Evolutionary conservation across 495 filamentous ascomycete species (phyloP).

Genomic region (Chlorociboria aeruginascens): DNA sequence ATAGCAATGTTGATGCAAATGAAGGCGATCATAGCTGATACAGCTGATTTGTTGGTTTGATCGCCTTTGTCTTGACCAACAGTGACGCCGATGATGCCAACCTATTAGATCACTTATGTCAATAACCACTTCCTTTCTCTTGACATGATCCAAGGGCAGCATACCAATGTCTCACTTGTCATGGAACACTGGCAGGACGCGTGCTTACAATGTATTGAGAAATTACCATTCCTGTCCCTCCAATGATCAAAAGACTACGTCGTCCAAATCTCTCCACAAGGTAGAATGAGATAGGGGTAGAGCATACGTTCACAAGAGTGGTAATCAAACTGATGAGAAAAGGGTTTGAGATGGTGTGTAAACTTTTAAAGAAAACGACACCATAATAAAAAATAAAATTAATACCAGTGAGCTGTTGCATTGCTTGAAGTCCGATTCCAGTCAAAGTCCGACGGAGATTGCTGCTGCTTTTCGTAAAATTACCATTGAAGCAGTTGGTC

Average conservation of each 20-base stretch:
- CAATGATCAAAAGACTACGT: constrained; percentile 70
- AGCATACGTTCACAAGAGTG: constrained; percentile 74
- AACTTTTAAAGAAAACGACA: constrained; percentile 61
- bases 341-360: constrained; percentile 55
- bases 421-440: constrained; percentile 66
- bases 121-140: too few species aligned
- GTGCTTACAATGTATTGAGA: constrained; percentile 64
- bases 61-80: constrained; percentile 34
- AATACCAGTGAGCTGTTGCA: constrained; percentile 41
- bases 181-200: too few species aligned
- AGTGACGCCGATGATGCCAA: constrained; percentile 56
- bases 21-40: constrained; percentile 63
- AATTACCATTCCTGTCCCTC: constrained; percentile 67
- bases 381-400: constrained; percentile 53
- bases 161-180: too few species aligned
- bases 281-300: constrained; percentile 72
- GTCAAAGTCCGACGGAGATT: constrained; percentile 29
- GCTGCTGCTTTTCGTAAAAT: too few species aligned
- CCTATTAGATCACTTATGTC: too few species aligned
- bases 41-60: constrained; percentile 25
- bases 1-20: constrained; percentile 65
- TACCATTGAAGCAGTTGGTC: constrained; percentile 50
- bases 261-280: constrained; percentile 74
- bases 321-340: constrained; percentile 75
- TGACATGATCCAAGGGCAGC: too few species aligned